These are phyloP conservation scores for Lachnellula suecica DNA, from an alignment of 2,329 filamentous ascomycete species.

Conservation along the genomic window DNA sequence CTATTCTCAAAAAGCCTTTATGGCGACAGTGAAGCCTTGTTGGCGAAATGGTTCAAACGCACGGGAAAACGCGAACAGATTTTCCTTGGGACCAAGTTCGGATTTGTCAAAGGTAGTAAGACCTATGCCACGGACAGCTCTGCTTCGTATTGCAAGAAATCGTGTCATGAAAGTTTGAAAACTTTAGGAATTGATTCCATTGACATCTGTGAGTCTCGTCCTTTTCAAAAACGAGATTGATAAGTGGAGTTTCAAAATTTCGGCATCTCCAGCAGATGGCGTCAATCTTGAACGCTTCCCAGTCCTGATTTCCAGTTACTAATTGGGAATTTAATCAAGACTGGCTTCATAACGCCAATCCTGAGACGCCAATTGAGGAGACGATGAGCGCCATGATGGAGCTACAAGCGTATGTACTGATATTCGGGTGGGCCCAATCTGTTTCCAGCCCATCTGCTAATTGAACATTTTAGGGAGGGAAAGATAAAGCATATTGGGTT, in stretches of 20 bases:
- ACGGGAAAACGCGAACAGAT: constrained; percentile 45
- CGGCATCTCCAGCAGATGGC: no score
- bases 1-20: constrained; percentile 33
- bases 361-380: constrained; percentile 41
- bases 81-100: constrained; percentile 54
- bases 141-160: constrained; percentile 40
- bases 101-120: constrained; percentile 24
- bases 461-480: constrained; percentile 40
- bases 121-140: constrained; percentile 29
- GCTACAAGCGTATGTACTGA: constrained; percentile 32
- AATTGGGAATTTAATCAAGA: no score
- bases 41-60: constrained; percentile 48
- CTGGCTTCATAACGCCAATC: constrained; percentile 39
- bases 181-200: constrained; percentile 42
- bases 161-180: constrained; percentile 41
- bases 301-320: no score
- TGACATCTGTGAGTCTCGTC: no score
- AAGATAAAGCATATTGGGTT: constrained; percentile 59
- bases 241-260: no score
- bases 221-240: no score
- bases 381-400: constrained; percentile 41
- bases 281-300: no score
- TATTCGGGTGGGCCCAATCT: not conserved
- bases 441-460: not conserved
- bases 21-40: constrained; percentile 44